Evolutionary conservation across 768 basidiomycete species (phyloP), one percentile per base, ranked within the genome.

Genomic region (Russula sp.): DNA sequence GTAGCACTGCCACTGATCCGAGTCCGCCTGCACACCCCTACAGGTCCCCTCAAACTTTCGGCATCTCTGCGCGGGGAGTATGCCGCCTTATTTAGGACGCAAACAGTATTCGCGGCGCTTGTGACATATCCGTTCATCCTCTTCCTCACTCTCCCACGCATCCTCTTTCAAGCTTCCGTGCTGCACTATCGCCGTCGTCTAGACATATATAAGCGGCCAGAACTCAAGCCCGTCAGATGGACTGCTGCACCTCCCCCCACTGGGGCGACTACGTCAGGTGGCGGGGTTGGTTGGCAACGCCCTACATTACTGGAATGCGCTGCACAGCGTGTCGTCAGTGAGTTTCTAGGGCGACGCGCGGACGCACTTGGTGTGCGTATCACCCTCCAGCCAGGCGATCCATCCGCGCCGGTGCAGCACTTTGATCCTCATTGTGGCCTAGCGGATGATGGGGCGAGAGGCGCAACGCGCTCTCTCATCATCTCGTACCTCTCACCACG

Each of bases 51-150:
- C 38, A 87, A 86, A 68, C 72, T 88, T 22, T 77, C 77, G 2
- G 85, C 86, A 0, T 69, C 77, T 16, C 74, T 84, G 11, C 73
- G 10, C 69, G 65, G 1, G 57, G 49, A 39, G 36, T 18, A 48
- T 10, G 46, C 25, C 0, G 47, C 36, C 25, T 25, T 38, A 32
- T 58, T 58, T 5, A 39, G 11, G 38, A 66, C 75, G 1, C n/a
- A 50, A 13, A 72, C 71, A 39, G 70, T 81, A 39, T 66, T 86
- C 22, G 18, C 38, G 2, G 70, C 76, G 39, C 67, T 85, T n/a
- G 18, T 34, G 3, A 69, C 77, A 53, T 73, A 76, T 32, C 87
- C 87, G 0, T 73, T 86, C 55, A 75, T 73, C 4, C 76, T 88
- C 5, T 9, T 72, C 86, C 42, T 70, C 22, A 57, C 56, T 11